Evolutionary conservation across 2,329 filamentous ascomycete species (phyloP), one percentile per base, ranked within the genome.

Genomic region (Xylaria sp.): DNA sequence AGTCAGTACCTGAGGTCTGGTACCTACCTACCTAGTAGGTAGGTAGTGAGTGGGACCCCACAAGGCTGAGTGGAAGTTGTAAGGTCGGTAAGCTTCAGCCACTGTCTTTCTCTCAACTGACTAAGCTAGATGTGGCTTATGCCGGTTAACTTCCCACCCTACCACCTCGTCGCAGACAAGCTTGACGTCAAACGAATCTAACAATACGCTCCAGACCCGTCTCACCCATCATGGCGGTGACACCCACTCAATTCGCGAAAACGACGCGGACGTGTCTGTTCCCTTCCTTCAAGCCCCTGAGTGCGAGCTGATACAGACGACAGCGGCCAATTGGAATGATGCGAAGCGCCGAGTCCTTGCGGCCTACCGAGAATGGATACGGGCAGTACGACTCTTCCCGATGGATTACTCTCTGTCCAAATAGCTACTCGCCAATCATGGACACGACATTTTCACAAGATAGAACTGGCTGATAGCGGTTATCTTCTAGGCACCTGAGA

Each of bases 311-410:
- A 68, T 50, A 51, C 21, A 26, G 38, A 20, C 41, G 52, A 70
- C 73, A 97, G 93, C 93, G 72, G 80, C 85, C 78, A 96, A 89
- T 81, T 96, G 90, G 92, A 72, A 77, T 67, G 92, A 97, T 81
- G 93, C 93, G 68, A 91, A 90, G 77, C 82, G 80, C 73, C 86
- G 93, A 81, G 94, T 97, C 62, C 76, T 97, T 66, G 85, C 86
- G 71, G 89, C 90, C 67, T 99, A 99, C 80, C 85, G 94, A 73
- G 89, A 93, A 80, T 99, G 94, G 94, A 85, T 97, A 68, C 88
- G 94, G 81, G 88, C 91, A 76, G 94, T 99, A 88, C 72, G 92
- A 53, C 45, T 42, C 50, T 52, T 57, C 50, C 50, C 44, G 40
- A 52, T 13, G 17, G 18, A 19, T 42, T 13, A 11, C 24, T 41